Evolutionary conservation across 805 yeast genomes (phyloP).

Genomic region (Saccharomycopsis fermentans): DNA sequence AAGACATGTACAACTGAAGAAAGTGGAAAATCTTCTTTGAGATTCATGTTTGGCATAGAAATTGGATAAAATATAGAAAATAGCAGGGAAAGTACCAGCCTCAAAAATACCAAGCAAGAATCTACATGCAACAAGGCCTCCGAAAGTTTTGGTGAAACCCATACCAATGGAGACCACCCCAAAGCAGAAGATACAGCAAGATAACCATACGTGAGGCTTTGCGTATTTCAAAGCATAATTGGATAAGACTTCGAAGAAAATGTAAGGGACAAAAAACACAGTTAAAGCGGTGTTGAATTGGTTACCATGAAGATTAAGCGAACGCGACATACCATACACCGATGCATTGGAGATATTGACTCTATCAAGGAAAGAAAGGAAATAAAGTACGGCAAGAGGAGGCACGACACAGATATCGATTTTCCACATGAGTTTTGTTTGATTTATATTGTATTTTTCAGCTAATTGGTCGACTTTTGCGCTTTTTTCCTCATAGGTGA

Average conservation of each 20-base stretch:
- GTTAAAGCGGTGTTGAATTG: constrained; percentile 59
- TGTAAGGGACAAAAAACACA: constrained; percentile 63
- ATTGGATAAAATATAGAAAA: constrained; percentile 58
- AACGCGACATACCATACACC: constrained; percentile 54
- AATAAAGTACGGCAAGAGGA: constrained; percentile 53
- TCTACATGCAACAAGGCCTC: constrained; percentile 51
- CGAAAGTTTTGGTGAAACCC: constrained; percentile 52
- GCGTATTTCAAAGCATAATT: constrained; percentile 50
- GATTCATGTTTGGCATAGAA: constrained; percentile 58
- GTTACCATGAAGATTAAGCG: constrained; percentile 42
- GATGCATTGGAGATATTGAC: constrained; percentile 78
- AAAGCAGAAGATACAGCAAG: constrained; percentile 48
- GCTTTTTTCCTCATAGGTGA: background rate
- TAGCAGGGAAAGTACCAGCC: constrained; percentile 66
- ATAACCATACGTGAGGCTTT: constrained; percentile 56
- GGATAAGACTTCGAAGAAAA: constrained; percentile 53
- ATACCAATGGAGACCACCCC: constrained; percentile 56
- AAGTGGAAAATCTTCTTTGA: constrained; percentile 57
- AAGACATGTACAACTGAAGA: constrained; percentile 60
- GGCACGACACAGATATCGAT: constrained; percentile 60
- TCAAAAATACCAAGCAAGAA: constrained; percentile 59
- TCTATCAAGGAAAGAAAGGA: constrained; percentile 70
- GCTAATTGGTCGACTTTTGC: constrained; percentile 20
- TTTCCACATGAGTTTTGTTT: constrained; percentile 47
- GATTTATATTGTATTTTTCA: constrained; percentile 37